Conservation (phyloP, 2,329 filamentous ascomycete species). For the Colletotrichum noveboracense region DNA sequence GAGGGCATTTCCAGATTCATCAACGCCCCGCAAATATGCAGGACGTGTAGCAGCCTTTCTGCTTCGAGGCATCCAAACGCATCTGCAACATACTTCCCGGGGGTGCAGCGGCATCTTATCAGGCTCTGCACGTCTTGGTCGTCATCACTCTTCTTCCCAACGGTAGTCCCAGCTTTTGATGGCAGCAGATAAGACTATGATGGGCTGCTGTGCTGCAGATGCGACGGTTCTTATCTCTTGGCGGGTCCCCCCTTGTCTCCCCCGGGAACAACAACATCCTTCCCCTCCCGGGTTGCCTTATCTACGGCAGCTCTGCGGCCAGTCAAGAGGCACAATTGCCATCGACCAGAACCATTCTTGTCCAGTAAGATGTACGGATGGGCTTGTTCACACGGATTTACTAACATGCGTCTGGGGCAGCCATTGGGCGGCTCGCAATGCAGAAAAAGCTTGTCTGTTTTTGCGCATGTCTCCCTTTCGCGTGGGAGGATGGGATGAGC, state of each 20-base stretch:
- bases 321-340: background rate
- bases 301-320: background rate
- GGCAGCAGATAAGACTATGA: background rate
- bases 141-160: background rate
- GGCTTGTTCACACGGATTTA: background rate
- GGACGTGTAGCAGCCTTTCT: conserved; percentile 6
- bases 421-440: background rate
- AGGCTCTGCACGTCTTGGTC: background rate
- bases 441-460: conserved; percentile 8
- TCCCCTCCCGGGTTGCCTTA: background rate
- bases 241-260: conserved; percentile 1
- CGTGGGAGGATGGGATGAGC: background rate
- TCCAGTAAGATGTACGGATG: background rate
- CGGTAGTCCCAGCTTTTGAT: background rate
- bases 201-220: background rate
- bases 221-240: conserved; percentile 17
- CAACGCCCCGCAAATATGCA: conserved; percentile 1
- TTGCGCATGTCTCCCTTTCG: background rate
- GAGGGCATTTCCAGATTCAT: background rate
- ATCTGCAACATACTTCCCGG: background rate
- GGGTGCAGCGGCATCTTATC: conserved; percentile 6
- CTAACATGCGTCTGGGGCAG: background rate
- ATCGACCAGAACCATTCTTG: background rate
- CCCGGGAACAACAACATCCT: background rate
- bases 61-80: background rate